A percentile compares a stretch with the other conserved stretches of the same genome.
Conservation (phyloP, 441 rosid genomes). For the Gossypium schwendimanii region DNA sequence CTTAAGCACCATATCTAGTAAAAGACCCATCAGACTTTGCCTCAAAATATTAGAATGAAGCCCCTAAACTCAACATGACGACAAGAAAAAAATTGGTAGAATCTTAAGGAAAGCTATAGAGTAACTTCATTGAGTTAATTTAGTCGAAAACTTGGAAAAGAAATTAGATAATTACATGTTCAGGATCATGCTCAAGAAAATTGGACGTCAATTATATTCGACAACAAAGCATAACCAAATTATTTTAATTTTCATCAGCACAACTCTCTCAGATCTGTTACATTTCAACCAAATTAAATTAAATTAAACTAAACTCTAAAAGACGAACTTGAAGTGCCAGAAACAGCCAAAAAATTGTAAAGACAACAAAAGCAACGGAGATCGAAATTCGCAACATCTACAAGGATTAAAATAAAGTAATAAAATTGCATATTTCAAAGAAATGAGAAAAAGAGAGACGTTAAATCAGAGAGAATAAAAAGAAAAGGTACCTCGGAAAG, state of each 20-base stretch:
- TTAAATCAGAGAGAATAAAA: background rate
- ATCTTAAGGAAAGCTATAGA: background rate
- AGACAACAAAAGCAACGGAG: background rate
- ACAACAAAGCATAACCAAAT: background rate
- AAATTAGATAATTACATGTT: background rate
- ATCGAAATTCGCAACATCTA: constrained; percentile 11
- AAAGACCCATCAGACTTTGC: background rate
- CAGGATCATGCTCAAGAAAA: background rate
- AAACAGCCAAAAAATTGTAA: background rate
- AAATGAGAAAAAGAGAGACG: background rate
- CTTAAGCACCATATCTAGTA: background rate
- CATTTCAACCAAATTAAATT: background rate
- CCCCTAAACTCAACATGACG: background rate
- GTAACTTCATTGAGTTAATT: background rate
- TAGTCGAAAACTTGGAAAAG: background rate
- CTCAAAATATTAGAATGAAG: background rate
- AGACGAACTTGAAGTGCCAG: background rate
- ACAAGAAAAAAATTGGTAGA: background rate
- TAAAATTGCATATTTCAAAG: background rate
- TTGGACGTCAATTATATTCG: background rate
- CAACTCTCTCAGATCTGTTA: background rate
- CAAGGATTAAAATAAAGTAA: background rate
- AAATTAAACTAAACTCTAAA: background rate
- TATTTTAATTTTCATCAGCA: background rate
- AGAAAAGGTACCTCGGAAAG: constrained; percentile 51